Percentiles rank a stretch among this genome's conserved stretches.
Evolutionary conservation across 2,329 filamentous ascomycete genomes (phyloP).

Genomic region (Fusarium lyarnte): DNA sequence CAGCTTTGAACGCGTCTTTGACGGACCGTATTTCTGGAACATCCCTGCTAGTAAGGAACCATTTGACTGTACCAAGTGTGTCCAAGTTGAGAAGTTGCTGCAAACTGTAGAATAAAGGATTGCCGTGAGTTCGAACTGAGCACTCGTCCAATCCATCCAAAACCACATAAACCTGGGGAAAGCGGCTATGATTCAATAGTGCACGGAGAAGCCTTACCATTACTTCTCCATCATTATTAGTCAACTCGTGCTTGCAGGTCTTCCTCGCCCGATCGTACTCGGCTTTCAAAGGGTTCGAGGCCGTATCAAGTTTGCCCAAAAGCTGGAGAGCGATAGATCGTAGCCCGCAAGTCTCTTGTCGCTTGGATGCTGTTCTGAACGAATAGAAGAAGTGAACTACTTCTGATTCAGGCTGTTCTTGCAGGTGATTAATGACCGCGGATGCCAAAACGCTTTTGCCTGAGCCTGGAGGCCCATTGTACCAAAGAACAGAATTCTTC

Average conservation of each 20-base stretch:
- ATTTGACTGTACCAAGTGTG: background rate
- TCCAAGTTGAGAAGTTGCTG: background rate
- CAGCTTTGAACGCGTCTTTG: background rate
- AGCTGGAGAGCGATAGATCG: background rate
- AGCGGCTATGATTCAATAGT: background rate
- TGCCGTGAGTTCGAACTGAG: background rate
- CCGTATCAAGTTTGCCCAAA: background rate
- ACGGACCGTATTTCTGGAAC: background rate
- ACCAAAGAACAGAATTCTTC: background rate
- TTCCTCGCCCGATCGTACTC: background rate
- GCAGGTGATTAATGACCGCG: background rate
- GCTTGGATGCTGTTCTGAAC: rapidly evolving
- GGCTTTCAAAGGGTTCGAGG: background rate
- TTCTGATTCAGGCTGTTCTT: background rate
- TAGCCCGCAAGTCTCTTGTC: background rate
- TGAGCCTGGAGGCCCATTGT: background rate
- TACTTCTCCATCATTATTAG: background rate
- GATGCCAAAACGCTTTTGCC: background rate
- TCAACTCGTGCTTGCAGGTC: background rate
- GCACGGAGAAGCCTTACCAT: background rate
- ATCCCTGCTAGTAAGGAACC: background rate
- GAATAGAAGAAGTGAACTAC: background rate
- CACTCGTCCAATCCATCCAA: background rate
- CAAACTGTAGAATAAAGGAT: background rate
- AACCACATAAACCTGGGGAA: background rate